Evolutionary conservation across 805 yeast genomes (phyloP).

Genomic region (Zygotorulaspora danielsina): DNA sequence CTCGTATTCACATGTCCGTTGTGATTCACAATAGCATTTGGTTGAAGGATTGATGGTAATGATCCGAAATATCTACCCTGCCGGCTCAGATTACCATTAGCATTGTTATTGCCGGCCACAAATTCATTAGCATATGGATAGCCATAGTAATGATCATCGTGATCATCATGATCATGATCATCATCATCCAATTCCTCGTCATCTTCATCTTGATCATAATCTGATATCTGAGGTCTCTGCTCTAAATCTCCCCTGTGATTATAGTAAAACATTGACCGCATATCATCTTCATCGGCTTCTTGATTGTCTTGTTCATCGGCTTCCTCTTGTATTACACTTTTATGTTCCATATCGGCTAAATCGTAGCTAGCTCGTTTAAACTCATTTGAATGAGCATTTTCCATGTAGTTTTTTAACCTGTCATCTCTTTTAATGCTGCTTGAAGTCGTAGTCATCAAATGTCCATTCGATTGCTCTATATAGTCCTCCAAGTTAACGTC

Average conservation of each 20-base stretch:
- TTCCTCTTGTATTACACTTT: constrained; percentile 23
- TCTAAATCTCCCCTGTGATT: constrained; percentile 31
- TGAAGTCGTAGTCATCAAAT: constrained; percentile 10
- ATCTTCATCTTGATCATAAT: constrained; percentile 29
- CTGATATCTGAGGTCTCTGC: constrained; percentile 33
- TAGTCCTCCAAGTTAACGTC: constrained; percentile 46
- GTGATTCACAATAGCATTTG: constrained; percentile 2
- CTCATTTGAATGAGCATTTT: constrained; percentile 5
- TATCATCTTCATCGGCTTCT: constrained; percentile 26
- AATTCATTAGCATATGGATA: constrained; percentile 3
- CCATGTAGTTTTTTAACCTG: background rate
- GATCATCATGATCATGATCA: constrained; percentile 17
- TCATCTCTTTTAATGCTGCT: constrained; percentile 10
- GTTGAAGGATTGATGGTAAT: constrained; percentile 5
- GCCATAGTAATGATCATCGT: constrained; percentile 9
- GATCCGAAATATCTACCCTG: constrained; percentile 6
- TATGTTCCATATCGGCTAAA: constrained; percentile 11
- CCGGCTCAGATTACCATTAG: constrained; percentile 7
- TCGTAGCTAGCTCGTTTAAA: constrained; percentile 11
- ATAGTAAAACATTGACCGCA: constrained; percentile 36
- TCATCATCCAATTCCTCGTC: constrained; percentile 22
- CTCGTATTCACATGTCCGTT: background rate
- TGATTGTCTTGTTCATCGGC: constrained; percentile 16
- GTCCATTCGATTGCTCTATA: constrained; percentile 42
- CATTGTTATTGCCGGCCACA: constrained; percentile 4